Evolutionary conservation across 257 asterid genomes (phyloP).

Genomic region (Henckelia pumila): DNA sequence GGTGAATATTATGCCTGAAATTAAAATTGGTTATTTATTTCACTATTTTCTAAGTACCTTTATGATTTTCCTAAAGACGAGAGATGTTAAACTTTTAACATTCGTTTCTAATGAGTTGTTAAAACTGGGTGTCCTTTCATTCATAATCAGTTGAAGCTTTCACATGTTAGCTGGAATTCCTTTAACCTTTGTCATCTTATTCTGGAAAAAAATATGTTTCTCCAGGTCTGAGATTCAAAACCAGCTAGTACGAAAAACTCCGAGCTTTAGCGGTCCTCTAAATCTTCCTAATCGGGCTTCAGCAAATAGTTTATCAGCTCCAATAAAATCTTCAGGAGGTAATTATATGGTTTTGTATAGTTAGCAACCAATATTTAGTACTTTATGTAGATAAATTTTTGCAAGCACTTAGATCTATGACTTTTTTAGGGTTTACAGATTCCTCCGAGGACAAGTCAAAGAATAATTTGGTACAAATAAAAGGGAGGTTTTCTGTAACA

Average conservation of each 20-base stretch:
- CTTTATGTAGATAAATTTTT: conserved; percentile 12
- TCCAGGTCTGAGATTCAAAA: conserved; percentile 67
- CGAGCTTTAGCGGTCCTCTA: conserved; percentile 94
- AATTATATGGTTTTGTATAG: conserved; percentile 22
- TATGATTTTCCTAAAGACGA: conserved; percentile 7
- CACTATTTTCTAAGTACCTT: neutral
- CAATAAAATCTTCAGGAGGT: conserved; percentile 98
- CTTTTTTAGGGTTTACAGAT: conserved; percentile 68
- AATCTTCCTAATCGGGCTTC: conserved; percentile 97
- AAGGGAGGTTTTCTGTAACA: conserved; percentile 97
- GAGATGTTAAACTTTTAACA: conserved; percentile 8
- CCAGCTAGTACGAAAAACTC: conserved; percentile 68
- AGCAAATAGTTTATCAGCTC: conserved; percentile 97
- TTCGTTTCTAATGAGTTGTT: conserved; percentile 16
- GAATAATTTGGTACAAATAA: conserved; percentile 85
- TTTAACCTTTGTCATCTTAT: conserved; percentile 23
- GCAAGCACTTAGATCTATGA: conserved; percentile 16
- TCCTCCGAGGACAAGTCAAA: conserved; percentile 84
- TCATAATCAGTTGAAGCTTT: conserved; percentile 15
- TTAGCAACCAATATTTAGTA: conserved; percentile 21
- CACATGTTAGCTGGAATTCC: conserved; percentile 19
- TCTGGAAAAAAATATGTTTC: conserved; percentile 23
- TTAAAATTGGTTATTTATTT: neutral
- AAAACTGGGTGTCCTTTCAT: conserved; percentile 9
- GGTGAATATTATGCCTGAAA: conserved; percentile 3